Evolutionary conservation across 2,329 filamentous ascomycete genomes (phyloP).

Genomic region (Phaeosphaeriaceae sp.): DNA sequence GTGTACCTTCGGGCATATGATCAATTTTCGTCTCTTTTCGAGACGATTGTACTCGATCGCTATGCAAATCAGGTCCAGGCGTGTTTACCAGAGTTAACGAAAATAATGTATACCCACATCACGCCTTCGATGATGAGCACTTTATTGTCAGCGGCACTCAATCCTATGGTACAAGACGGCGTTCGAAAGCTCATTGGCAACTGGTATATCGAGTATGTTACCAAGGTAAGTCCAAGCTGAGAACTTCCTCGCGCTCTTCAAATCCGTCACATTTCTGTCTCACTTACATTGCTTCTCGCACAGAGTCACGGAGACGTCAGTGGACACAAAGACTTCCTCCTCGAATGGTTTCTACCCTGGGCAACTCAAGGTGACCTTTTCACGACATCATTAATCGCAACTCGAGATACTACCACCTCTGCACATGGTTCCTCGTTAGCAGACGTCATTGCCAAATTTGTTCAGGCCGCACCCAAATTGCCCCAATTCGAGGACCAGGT

Average conservation of each 20-base stretch:
- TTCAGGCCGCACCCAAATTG: slow-evolving; percentile 18
- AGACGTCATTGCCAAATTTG: slow-evolving; percentile 42
- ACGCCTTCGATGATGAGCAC: slow-evolving; percentile 51
- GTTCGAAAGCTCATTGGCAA: slow-evolving; percentile 55
- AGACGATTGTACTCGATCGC: slow-evolving; percentile 57
- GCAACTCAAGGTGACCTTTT: slow-evolving; percentile 54
- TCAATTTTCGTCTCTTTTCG: slow-evolving; percentile 54
- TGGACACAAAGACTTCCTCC: slow-evolving; percentile 41
- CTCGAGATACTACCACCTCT: slow-evolving; percentile 40
- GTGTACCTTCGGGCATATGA: slow-evolving; percentile 47
- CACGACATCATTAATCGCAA: slow-evolving; percentile 46
- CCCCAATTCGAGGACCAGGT: not conserved
- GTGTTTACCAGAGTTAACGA: slow-evolving; percentile 52
- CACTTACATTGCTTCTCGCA: not conserved
- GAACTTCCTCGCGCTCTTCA: not conserved
- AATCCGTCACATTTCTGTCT: not conserved
- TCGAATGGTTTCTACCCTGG: slow-evolving; percentile 55
- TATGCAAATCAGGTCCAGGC: slow-evolving; percentile 59
- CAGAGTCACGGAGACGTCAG: slow-evolving; percentile 9
- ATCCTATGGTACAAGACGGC: slow-evolving; percentile 53
- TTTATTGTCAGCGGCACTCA: slow-evolving; percentile 51
- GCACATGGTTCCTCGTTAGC: slow-evolving; percentile 51
- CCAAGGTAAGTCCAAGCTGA: slow-evolving; percentile 14
- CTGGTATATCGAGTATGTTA: slow-evolving; percentile 51
- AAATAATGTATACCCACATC: slow-evolving; percentile 46